Conservation (phyloP, 2,329 filamentous ascomycete species). For the Pseudocercospora eumusae region DNA sequence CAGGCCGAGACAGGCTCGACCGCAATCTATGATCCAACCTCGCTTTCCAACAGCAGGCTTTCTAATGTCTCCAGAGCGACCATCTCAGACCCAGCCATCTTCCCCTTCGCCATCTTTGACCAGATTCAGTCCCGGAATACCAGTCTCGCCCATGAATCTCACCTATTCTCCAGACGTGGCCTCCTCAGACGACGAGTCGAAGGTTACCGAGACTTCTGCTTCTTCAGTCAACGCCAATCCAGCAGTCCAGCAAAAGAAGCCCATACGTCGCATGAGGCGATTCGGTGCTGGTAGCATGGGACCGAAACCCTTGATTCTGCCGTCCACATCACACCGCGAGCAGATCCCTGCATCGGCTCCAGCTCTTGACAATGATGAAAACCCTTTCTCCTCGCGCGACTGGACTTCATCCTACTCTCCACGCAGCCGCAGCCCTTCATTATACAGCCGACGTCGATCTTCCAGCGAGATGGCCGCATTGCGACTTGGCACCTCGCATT, state of each 20-base stretch:
- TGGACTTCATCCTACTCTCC: constrained; percentile 6
- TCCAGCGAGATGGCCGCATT: constrained; percentile 3
- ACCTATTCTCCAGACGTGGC: constrained; percentile 26
- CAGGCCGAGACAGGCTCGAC: constrained; percentile 34
- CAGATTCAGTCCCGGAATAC: constrained; percentile 15
- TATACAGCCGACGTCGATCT: constrained; percentile 1
- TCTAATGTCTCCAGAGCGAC: constrained; percentile 34
- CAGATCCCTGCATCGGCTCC: constrained; percentile 35
- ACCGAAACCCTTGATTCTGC: constrained; percentile 41
- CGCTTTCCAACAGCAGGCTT: constrained; percentile 40
- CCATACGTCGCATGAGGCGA: constrained; percentile 39
- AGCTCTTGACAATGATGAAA: constrained; percentile 28
- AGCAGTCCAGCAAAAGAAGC: constrained; percentile 21
- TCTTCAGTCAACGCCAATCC: constrained; percentile 11
- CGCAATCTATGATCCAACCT: constrained; percentile 39
- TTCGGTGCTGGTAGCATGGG: constrained; percentile 40
- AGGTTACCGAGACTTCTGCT: constrained; percentile 17
- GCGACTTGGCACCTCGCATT: constrained; percentile 10
- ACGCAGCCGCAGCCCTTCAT: background rate
- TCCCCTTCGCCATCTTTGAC: constrained; percentile 19
- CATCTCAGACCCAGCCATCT: constrained; percentile 21
- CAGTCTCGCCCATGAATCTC: constrained; percentile 22
- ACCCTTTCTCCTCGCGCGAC: constrained; percentile 2
- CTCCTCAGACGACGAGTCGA: constrained; percentile 24
- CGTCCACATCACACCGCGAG: constrained; percentile 36